These are phyloP conservation scores for Phragmites australis DNA, from an alignment of 176 grass and related monocot species.

Conservation along the genomic window DNA sequence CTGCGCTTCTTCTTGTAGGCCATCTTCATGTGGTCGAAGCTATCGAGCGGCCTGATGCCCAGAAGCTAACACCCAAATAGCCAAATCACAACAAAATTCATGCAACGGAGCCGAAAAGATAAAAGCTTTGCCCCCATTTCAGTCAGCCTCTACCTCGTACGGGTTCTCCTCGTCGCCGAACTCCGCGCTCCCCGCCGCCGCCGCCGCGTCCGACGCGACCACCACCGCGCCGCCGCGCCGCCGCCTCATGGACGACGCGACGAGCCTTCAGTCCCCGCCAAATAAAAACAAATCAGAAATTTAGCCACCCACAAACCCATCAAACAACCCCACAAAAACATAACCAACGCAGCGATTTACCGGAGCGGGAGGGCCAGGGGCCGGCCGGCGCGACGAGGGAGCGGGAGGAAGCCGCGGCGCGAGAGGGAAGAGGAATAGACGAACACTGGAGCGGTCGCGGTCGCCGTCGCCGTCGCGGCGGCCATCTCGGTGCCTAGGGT, in stretches of 20 bases:
- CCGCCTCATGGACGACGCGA: slow-evolving; percentile 37
- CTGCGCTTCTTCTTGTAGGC: slow-evolving; percentile 86
- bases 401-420: slow-evolving; percentile 23
- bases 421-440: slow-evolving; percentile 18
- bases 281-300: slow-evolving; percentile 21
- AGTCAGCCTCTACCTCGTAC: slow-evolving; percentile 59
- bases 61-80: slow-evolving; percentile 60
- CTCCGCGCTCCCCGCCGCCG: slow-evolving; percentile 57
- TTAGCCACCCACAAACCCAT: not conserved
- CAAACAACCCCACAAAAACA: not conserved
- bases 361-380: slow-evolving; percentile 22
- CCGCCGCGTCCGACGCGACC: slow-evolving; percentile 47
- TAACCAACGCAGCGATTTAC: slow-evolving; percentile 15
- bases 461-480: slow-evolving; percentile 27
- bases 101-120: no score
- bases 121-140: not conserved
- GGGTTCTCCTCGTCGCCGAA: slow-evolving; percentile 71
- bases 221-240: slow-evolving; percentile 32
- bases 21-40: slow-evolving; percentile 84
- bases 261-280: slow-evolving; percentile 39
- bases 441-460: no score
- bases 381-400: slow-evolving; percentile 27
- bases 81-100: slow-evolving; percentile 4
- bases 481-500: slow-evolving; percentile 43
- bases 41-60: slow-evolving; percentile 72